Percentiles rank a stretch among this genome's conserved stretches.
Conservation (phyloP, 176 grass and related monocot species). For the Oryza brachyantha region DNA sequence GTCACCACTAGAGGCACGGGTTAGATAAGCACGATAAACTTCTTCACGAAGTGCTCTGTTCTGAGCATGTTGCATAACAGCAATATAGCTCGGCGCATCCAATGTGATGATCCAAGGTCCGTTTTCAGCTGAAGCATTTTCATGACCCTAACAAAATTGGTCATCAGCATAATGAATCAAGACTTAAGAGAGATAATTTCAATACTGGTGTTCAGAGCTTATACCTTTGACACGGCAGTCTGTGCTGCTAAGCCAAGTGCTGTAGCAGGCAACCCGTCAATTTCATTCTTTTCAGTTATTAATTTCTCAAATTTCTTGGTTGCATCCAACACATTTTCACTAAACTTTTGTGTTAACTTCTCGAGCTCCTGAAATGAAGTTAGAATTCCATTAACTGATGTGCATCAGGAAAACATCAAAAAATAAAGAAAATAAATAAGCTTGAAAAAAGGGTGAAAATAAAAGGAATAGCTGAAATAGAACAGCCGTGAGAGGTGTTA, state of each 20-base stretch:
- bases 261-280: constrained; percentile 76
- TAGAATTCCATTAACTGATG: neutral
- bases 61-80: constrained; percentile 94
- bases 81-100: constrained; percentile 78
- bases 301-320: constrained; percentile 96
- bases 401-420: neutral
- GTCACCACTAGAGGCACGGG: constrained; percentile 78
- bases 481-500: neutral
- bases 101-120: constrained; percentile 95
- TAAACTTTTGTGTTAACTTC: constrained; percentile 87
- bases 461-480: neutral
- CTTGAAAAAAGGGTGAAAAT: neutral
- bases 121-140: constrained; percentile 85
- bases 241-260: constrained; percentile 89
- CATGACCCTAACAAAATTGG: constrained; percentile 60
- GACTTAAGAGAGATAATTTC: constrained; percentile 1
- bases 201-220: neutral
- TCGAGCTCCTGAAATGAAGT: constrained; percentile 78
- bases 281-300: constrained; percentile 83
- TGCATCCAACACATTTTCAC: constrained; percentile 91
- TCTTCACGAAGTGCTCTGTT: constrained; percentile 88
- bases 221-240: constrained; percentile 76
- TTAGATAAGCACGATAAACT: constrained; percentile 78
- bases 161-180: neutral
- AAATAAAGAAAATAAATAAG: neutral